Percentiles rank a stretch among this genome's conserved stretches.
Evolutionary conservation across 1,139 yeast genomes (phyloP).

Genomic region (Scheffersomyces titani): DNA sequence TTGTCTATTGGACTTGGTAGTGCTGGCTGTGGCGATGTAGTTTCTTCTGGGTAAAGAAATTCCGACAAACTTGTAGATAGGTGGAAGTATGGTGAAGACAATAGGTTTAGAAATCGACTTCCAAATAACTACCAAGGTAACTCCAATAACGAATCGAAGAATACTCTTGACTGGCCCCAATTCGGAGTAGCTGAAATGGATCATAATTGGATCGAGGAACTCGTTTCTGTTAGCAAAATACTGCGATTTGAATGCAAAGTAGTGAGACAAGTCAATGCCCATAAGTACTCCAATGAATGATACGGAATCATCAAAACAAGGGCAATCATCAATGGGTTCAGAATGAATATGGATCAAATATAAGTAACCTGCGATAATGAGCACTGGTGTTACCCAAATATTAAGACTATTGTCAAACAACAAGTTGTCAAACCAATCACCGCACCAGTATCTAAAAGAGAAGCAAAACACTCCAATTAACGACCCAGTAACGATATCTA

Average conservation of each 20-base stretch:
- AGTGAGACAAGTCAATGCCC: slow-evolving; percentile 67
- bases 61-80: slow-evolving; percentile 46
- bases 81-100: slow-evolving; percentile 51
- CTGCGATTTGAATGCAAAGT: slow-evolving; percentile 32
- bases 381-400: slow-evolving; percentile 24
- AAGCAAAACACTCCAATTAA: slow-evolving; percentile 58
- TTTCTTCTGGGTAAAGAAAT: slow-evolving; percentile 44
- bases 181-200: slow-evolving; percentile 40
- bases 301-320: slow-evolving; percentile 94
- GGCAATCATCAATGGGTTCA: slow-evolving; percentile 90
- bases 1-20: slow-evolving; percentile 33
- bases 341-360: slow-evolving; percentile 68
- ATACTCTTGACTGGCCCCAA: slow-evolving; percentile 44
- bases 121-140: slow-evolving; percentile 65
- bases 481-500: slow-evolving; percentile 72
- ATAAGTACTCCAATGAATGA: slow-evolving; percentile 89
- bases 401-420: slow-evolving; percentile 19
- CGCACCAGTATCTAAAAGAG: slow-evolving; percentile 37
- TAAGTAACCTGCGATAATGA: slow-evolving; percentile 42
- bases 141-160: slow-evolving; percentile 57
- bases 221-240: slow-evolving; percentile 20
- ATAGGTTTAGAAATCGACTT: slow-evolving; percentile 65
- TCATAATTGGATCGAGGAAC: slow-evolving; percentile 30
- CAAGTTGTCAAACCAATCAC: slow-evolving; percentile 41
- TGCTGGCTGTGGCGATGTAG: slow-evolving; percentile 44